Evolutionary conservation across 1,284 basidiomycete species (phyloP).

Genomic region (Pseudomicrostroma phylloplanum): DNA sequence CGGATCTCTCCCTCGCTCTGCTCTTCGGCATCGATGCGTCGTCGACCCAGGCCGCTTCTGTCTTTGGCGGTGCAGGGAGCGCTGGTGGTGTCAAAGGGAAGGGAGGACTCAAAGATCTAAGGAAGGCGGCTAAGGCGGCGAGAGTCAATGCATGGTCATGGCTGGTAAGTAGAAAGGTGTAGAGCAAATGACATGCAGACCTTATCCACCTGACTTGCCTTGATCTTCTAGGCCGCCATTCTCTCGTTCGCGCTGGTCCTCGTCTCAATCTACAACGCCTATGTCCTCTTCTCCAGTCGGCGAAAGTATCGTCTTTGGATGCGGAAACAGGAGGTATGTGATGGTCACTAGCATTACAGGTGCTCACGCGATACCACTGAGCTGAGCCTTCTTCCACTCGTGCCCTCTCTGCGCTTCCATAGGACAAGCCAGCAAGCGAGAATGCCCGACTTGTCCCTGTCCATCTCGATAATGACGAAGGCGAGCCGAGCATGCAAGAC

Average conservation of each 20-base stretch:
- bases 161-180: neutral
- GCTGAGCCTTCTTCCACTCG: too few relatives aligned
- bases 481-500: neutral
- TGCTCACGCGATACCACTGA: too few relatives aligned
- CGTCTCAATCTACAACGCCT: constrained; percentile 25
- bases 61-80: constrained; percentile 19
- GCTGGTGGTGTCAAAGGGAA: constrained; percentile 17
- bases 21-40: constrained; percentile 22
- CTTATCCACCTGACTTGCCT: too few relatives aligned
- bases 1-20: constrained; percentile 21
- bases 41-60: constrained; percentile 22
- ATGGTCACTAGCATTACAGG: too few relatives aligned
- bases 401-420: neutral
- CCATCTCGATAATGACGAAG: constrained; percentile 6
- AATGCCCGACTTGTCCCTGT: constrained; percentile 13
- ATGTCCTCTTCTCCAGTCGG: constrained; percentile 25
- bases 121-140: neutral
- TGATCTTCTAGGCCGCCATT: constrained; percentile 7
- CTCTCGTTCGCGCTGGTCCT: constrained; percentile 19
- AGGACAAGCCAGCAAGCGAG: constrained; percentile 9
- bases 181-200: neutral
- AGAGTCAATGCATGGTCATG: constrained; percentile 7
- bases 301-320: constrained; percentile 29
- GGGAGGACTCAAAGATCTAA: neutral
- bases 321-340: neutral